phyloP scores from a whole-genome alignment of 176 grass and related monocot genomes.

The Avena insularis region DNA sequence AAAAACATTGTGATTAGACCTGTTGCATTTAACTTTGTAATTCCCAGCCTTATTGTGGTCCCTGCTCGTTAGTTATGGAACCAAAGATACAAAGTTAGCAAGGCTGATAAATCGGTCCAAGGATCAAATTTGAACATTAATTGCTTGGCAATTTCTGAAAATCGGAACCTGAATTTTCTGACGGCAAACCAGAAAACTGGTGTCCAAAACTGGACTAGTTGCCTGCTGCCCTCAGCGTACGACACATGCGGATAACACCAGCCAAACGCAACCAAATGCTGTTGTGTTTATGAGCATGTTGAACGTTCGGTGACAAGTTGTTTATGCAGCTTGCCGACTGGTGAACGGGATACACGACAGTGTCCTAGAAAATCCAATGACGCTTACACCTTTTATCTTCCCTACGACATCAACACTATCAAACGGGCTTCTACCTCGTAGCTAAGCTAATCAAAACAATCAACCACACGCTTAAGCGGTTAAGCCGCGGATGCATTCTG shows the following conservation, averaged over 20 bases:
- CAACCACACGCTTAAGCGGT: not conserved
- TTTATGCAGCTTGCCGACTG: not conserved
- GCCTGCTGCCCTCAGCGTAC: too few species aligned
- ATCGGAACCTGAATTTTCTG: not conserved
- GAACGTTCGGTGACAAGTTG: not conserved
- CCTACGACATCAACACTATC: not conserved
- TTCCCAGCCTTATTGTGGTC: slow-evolving; percentile 1
- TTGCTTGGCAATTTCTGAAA: not conserved
- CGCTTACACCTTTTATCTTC: not conserved
- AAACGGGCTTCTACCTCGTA: not conserved
- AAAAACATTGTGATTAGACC: not conserved
- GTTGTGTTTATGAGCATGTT: too few species aligned
- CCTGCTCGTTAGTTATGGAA: not conserved
- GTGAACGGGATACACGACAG: not conserved
- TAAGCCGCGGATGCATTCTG: not conserved
- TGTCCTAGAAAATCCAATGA: too few species aligned
- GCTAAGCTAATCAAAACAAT: slow-evolving; percentile 19
- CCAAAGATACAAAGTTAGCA: not conserved
- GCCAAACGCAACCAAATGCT: too few species aligned
- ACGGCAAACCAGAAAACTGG: not conserved
- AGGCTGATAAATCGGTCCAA: not conserved
- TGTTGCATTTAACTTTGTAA: not conserved
- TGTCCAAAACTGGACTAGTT: too few species aligned
- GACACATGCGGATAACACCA: too few species aligned
- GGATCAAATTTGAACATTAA: not conserved